phyloP scores from a whole-genome alignment of 1,284 basidiomycete species.

The Coriolopsis trogii region DNA sequence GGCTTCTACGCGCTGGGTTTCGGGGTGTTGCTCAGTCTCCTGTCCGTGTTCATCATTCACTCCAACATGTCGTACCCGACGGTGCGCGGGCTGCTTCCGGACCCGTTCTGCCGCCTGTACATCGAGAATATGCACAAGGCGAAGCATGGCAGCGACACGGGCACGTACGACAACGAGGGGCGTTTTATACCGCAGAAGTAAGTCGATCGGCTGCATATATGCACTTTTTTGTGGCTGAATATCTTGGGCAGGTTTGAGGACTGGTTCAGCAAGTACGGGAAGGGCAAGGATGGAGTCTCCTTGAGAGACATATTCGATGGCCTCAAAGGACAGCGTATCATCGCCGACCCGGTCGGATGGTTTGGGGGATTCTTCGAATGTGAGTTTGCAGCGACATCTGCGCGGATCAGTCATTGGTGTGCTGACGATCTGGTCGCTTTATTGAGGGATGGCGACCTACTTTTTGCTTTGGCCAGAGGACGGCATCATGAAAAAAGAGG shows the following conservation, averaged over 20 bases:
- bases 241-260: slow-evolving; percentile 40
- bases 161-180: slow-evolving; percentile 46
- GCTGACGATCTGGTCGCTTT: not conserved
- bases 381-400: slow-evolving; percentile 8
- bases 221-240: not conserved
- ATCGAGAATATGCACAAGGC: slow-evolving; percentile 42
- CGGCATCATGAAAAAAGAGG: slow-evolving; percentile 49
- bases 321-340: slow-evolving; percentile 35
- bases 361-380: slow-evolving; percentile 38
- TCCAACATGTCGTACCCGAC: slow-evolving; percentile 41
- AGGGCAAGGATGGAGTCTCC: slow-evolving; percentile 17
- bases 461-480: slow-evolving; percentile 50
- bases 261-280: slow-evolving; percentile 42
- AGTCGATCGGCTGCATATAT: not conserved
- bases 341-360: slow-evolving; percentile 42
- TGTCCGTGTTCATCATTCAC: slow-evolving; percentile 44
- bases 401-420: no score
- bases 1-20: slow-evolving; percentile 47
- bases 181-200: slow-evolving; percentile 41
- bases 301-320: slow-evolving; percentile 33
- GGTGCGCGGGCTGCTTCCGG: slow-evolving; percentile 32
- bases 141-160: slow-evolving; percentile 52
- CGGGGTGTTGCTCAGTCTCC: slow-evolving; percentile 40
- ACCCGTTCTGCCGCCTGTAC: slow-evolving; percentile 48
- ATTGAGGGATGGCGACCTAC: slow-evolving; percentile 47